A percentile compares a stretch with the other conserved stretches of the same genome.
phyloP scores from a whole-genome alignment of 768 basidiomycete genomes.

The Saitozyma podzolica region DNA sequence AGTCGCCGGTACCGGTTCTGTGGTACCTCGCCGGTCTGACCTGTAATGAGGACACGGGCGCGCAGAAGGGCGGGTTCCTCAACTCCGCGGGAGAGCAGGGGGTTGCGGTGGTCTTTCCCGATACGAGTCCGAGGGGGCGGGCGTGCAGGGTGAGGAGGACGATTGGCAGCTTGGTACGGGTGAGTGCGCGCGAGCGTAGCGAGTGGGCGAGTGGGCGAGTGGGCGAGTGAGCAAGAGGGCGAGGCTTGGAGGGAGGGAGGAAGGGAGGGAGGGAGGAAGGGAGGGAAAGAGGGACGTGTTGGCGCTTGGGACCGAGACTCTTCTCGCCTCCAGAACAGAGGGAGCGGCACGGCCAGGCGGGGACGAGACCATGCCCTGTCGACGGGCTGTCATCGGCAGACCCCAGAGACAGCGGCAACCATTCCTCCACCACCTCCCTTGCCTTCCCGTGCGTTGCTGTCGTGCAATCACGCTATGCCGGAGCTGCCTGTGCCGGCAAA shows the following conservation, averaged over 20 bases:
- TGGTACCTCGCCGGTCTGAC: slow-evolving; percentile 77
- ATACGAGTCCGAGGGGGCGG: slow-evolving; percentile 91
- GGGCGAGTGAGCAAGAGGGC: no score
- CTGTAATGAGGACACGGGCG: slow-evolving; percentile 64
- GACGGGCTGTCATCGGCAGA: no score
- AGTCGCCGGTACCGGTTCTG: slow-evolving; percentile 64
- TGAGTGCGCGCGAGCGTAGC: slow-evolving; percentile 72
- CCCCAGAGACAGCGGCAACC: no score
- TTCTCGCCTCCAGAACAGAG: no score
- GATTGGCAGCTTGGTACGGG: slow-evolving; percentile 92
- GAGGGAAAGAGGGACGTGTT: not conserved
- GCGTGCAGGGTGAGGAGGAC: slow-evolving; percentile 64
- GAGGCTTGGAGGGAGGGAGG: not conserved
- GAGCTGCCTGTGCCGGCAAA: no score
- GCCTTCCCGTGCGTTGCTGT: no score
- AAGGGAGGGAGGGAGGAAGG: not conserved
- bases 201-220: slow-evolving; percentile 89
- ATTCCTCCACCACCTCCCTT: no score
- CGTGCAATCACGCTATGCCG: no score
- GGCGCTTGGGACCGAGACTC: not conserved
- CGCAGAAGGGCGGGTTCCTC: slow-evolving; percentile 92
- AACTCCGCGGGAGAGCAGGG: slow-evolving; percentile 79
- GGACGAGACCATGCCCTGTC: no score
- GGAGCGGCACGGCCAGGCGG: no score
- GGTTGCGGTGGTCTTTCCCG: slow-evolving; percentile 89